A percentile compares a stretch with the other conserved stretches of the same genome.
Conservation (phyloP, 306 rosid genomes). For the Gastrolobium bilobum region DNA sequence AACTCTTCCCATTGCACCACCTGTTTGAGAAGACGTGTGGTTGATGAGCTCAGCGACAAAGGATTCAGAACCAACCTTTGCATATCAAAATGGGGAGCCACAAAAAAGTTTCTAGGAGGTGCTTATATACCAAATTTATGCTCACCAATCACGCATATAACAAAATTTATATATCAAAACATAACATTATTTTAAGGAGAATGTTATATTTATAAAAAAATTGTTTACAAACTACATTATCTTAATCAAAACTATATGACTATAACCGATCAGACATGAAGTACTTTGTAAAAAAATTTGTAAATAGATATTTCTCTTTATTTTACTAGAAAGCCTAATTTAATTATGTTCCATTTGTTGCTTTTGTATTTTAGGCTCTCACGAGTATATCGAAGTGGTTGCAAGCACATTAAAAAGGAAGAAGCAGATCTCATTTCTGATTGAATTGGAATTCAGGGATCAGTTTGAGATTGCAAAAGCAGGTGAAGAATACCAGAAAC, state of each 20-base stretch:
- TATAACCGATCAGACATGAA: too few relatives aligned
- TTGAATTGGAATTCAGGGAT: conserved; percentile 59
- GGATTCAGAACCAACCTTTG: conserved; percentile 64
- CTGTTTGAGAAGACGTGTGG: conserved; percentile 63
- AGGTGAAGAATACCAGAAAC: conserved; percentile 48
- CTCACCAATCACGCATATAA: background rate
- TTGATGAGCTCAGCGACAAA: conserved; percentile 52
- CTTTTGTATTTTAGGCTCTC: conserved; percentile 45
- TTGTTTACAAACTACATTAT: too few relatives aligned
- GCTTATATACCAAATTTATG: background rate
- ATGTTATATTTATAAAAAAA: too few relatives aligned
- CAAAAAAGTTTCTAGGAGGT: conserved; percentile 66
- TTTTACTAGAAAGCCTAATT: background rate
- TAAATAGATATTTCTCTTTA: too few relatives aligned
- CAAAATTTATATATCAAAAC: background rate
- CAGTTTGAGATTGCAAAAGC: conserved; percentile 63
- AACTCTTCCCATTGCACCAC: conserved; percentile 48
- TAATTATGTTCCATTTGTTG: background rate
- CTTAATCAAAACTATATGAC: too few relatives aligned
- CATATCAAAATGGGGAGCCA: conserved; percentile 65
- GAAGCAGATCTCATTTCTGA: conserved; percentile 43
- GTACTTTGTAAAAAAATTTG: too few relatives aligned
- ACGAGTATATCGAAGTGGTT: conserved; percentile 56
- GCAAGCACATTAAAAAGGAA: conserved; percentile 47
- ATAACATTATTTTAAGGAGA: too few relatives aligned